These are phyloP conservation scores for Fusarium brachygibbosum DNA, from an alignment of 2,329 filamentous ascomycete genomes.

Conservation along the genomic window DNA sequence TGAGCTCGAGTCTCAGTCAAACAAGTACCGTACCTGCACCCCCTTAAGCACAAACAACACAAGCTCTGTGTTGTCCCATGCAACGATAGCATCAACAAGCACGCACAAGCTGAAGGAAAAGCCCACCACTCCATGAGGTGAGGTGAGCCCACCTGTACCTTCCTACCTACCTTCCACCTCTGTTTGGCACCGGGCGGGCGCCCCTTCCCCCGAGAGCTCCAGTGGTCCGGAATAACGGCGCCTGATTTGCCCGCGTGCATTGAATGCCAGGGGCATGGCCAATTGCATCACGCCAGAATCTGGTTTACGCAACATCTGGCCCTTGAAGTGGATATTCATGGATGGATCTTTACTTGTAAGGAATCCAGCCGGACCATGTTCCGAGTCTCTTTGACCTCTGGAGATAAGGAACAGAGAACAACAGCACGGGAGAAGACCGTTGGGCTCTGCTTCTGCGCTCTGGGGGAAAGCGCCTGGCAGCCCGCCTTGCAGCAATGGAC, in stretches of 20 bases:
- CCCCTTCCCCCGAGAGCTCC: constrained; percentile 49
- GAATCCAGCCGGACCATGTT: constrained; percentile 11
- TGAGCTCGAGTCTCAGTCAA: constrained; percentile 34
- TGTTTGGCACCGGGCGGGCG: constrained; percentile 33
- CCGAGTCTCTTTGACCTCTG: constrained; percentile 8
- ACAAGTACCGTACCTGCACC: constrained; percentile 9
- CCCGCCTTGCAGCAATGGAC: neutral
- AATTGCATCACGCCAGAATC: constrained; percentile 51
- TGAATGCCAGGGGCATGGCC: constrained; percentile 31
- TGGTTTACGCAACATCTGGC: constrained; percentile 44
- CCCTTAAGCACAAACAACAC: constrained; percentile 9
- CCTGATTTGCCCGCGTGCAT: constrained; percentile 48
- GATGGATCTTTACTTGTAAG: constrained; percentile 1
- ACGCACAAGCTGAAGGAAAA: constrained; percentile 7
- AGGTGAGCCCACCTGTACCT: constrained; percentile 46
- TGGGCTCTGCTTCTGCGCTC: neutral
- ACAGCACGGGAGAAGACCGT: constrained; percentile 5
- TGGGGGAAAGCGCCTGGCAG: constrained; percentile 13
- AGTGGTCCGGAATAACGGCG: constrained; percentile 47
- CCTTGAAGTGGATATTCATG: constrained; percentile 19
- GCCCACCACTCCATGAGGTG: constrained; percentile 24
- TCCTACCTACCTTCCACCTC: constrained; percentile 30
- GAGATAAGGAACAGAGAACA: constrained; percentile 33
- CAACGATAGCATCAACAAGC: constrained; percentile 32
- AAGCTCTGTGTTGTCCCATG: constrained; percentile 22